phyloP scores from a whole-genome alignment of 176 grass and related monocot genomes.

The Paspalum vaginatum region DNA sequence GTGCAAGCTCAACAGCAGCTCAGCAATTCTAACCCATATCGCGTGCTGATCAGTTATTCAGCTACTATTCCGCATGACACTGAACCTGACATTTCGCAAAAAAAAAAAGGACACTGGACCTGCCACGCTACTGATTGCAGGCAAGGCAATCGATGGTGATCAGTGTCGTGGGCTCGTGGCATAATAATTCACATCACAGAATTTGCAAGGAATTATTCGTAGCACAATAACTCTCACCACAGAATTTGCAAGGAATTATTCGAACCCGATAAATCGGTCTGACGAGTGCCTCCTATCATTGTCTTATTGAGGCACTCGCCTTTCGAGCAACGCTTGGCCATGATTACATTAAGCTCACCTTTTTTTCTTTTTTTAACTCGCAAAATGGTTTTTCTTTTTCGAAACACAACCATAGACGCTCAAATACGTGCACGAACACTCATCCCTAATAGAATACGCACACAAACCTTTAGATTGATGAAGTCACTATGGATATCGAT shows the following conservation, averaged over 20 bases:
- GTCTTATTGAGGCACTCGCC: slow-evolving; percentile 22
- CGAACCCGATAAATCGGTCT: background rate
- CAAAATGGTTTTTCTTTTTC: no score
- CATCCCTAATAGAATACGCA: no score
- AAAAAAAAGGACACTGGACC: background rate
- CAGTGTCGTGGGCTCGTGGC: background rate
- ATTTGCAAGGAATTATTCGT: background rate
- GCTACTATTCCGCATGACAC: background rate
- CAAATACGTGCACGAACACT: no score
- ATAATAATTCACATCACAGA: background rate
- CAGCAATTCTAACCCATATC: background rate
- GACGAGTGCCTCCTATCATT: background rate
- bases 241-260: background rate
- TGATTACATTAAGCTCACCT: background rate
- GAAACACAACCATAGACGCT: no score
- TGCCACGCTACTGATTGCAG: background rate
- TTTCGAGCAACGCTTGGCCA: background rate
- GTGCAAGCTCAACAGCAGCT: background rate
- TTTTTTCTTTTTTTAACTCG: background rate
- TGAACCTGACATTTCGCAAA: background rate
- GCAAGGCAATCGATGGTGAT: background rate
- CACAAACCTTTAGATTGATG: no score
- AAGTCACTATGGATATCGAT: no score
- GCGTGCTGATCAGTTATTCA: background rate
- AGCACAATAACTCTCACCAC: background rate